These are phyloP conservation scores for Marasmius tenuissimus DNA, from an alignment of 1,284 basidiomycete genomes.

Conservation along the genomic window DNA sequence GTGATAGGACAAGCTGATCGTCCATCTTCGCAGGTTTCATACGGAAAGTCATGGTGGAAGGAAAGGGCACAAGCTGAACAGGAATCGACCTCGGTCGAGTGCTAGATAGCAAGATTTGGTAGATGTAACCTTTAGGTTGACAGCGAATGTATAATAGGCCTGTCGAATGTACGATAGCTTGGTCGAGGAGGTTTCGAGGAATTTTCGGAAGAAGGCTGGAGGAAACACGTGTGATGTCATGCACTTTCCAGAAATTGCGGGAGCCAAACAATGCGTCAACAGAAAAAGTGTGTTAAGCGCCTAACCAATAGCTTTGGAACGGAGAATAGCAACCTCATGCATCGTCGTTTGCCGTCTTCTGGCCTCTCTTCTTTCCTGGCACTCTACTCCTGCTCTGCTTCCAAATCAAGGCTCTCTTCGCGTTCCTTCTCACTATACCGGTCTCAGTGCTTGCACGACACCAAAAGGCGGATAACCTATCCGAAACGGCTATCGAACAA, in stretches of 20 bases:
- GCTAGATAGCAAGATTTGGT: no score
- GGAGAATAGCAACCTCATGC: conserved; percentile 25
- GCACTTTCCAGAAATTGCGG: background rate
- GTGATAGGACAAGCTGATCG: conserved; percentile 56
- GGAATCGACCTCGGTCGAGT: background rate
- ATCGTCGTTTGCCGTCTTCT: conserved; percentile 46
- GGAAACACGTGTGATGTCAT: background rate
- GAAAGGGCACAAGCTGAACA: background rate
- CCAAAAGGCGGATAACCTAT: conserved; percentile 20
- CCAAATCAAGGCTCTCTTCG: conserved; percentile 27
- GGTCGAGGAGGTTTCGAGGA: no score
- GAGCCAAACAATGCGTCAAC: background rate
- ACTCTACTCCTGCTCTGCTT: conserved; percentile 52
- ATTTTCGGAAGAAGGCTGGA: background rate
- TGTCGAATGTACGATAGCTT: no score
- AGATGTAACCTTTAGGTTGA: no score
- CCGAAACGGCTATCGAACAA: conserved; percentile 16
- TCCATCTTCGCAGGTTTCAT: background rate
- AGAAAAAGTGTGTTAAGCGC: background rate
- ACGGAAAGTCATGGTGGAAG: background rate
- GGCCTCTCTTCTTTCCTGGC: conserved; percentile 58
- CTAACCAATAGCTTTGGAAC: no score
- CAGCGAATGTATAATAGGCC: no score
- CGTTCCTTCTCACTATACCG: conserved; percentile 43
- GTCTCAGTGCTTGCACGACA: conserved; percentile 33